A percentile compares a stretch with the other conserved stretches of the same genome.
Evolutionary conservation across 2,329 filamentous ascomycete species (phyloP).

Genomic region (Ascochyta koolunga): DNA sequence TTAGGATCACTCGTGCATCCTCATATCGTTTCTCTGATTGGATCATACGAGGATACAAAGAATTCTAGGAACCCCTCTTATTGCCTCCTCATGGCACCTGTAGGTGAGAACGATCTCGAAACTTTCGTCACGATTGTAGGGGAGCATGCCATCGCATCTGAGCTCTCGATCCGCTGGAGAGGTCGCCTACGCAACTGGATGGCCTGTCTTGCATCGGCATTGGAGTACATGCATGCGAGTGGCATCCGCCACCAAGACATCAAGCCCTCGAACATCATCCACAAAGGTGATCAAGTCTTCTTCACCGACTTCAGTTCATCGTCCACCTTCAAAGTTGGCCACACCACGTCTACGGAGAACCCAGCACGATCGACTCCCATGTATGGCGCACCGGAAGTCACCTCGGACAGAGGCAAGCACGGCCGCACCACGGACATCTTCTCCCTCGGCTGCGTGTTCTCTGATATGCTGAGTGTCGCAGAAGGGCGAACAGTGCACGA

Average conservation of each 20-base stretch:
- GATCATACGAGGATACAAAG: slow-evolving; percentile 15
- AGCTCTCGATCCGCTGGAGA: too few species aligned
- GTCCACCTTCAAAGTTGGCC: neutral
- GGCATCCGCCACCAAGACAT: slow-evolving; percentile 24
- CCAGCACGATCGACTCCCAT: neutral
- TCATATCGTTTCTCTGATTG: slow-evolving; percentile 23
- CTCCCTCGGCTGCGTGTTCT: neutral
- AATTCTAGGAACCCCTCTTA: slow-evolving; percentile 11
- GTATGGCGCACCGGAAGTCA: neutral
- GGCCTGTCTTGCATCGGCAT: slow-evolving; percentile 8
- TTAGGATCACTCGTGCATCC: slow-evolving; percentile 12
- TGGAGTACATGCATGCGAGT: slow-evolving; percentile 20
- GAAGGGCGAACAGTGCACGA: neutral
- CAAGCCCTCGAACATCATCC: slow-evolving; percentile 28
- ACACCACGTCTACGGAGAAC: neutral
- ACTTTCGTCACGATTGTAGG: slow-evolving; percentile 15
- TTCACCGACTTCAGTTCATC: slow-evolving; percentile 29
- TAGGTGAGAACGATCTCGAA: slow-evolving; percentile 21
- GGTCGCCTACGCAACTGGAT: too few species aligned
- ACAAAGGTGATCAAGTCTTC: slow-evolving; percentile 10
- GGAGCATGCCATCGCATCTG: neutral
- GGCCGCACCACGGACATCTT: neutral
- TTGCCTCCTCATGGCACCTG: slow-evolving; percentile 22
- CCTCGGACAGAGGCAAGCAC: neutral
- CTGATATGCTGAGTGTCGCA: neutral